phyloP scores from a whole-genome alignment of 495 filamentous ascomycete species.

The Thermothielavioides terrestris region DNA sequence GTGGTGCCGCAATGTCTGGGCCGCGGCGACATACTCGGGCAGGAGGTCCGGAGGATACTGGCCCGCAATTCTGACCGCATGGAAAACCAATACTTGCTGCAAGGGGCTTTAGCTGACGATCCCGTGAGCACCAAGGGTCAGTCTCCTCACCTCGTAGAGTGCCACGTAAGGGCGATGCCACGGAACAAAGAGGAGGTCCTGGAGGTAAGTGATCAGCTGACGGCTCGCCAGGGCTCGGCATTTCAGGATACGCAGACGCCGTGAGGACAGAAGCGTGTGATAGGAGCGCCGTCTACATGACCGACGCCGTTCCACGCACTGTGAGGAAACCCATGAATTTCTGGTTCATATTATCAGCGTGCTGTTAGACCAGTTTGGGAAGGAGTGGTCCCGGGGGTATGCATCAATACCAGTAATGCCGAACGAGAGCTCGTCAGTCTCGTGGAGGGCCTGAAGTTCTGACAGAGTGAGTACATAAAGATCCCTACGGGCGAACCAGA shows the following conservation, averaged over 20 bases:
- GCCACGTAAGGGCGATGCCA: conserved; percentile 38
- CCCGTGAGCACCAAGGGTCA: neutral
- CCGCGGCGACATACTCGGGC: conserved; percentile 27
- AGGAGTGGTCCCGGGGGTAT: neutral
- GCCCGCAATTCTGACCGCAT: conserved; percentile 27
- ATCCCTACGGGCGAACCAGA: conserved; percentile 27
- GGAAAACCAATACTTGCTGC: conserved; percentile 32
- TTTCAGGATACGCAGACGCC: conserved; percentile 28
- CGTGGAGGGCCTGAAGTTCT: conserved; percentile 30
- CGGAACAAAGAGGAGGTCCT: conserved; percentile 32
- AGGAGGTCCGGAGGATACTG: conserved; percentile 19
- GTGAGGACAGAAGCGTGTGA: conserved; percentile 43
- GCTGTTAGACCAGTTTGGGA: neutral
- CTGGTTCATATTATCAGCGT: conserved; percentile 22
- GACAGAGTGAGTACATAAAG: conserved; percentile 39
- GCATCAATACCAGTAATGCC: conserved; percentile 36
- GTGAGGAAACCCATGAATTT: conserved; percentile 45
- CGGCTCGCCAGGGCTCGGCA: neutral
- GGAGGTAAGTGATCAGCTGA: conserved; percentile 6
- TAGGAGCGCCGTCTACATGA: conserved; percentile 24
- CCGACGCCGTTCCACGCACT: conserved; percentile 39
- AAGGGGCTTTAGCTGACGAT: neutral
- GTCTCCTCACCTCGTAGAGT: conserved; percentile 30
- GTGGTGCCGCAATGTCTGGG: conserved; percentile 28
- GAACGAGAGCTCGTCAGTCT: conserved; percentile 39